Evolutionary conservation across 139 green algal genomes (phyloP), one percentile per base, ranked within the genome.

Genomic region (Limnomonas spitsbergensis): DNA sequence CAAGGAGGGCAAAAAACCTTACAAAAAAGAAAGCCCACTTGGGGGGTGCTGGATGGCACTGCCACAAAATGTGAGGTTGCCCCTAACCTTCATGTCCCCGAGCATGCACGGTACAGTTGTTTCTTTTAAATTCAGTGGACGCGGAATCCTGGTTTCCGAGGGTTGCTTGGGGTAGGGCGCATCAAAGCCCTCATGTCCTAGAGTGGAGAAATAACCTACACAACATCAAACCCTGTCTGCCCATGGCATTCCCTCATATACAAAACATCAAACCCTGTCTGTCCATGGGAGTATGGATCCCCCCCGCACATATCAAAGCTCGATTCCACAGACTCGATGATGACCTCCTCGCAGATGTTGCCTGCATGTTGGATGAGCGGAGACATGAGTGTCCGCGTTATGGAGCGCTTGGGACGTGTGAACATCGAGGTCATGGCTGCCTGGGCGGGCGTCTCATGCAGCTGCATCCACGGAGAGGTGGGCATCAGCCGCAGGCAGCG

Each of bases 301-400:
- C n/a, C n/a, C n/a, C n/a, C 56, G 9, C 24, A 70, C 56, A 24
- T 24, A 20, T 70, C 56, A 70, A 70, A 70, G 56, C n/a, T 38
- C 7, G 56, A 14, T 36, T 70, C 56, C 56, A 70, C 56, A 70
- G 56, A 34, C 7, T 70, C 56, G 4, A 9, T 4, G 4, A 70
- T 20, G 7, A 70, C 29, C n/a, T 70, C 14, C 29, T 34, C 29
- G 29, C 56, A 70, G n/a, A 70, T 34, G n/a, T 36, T 32, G 7
- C 7, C 9, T 32, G 56, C 56, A 70, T 70, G 56, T 7, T 20
- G 9, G 56, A 38, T 7, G 7, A 70, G n/a, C 29, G 56, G 56
- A 36, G 24, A 34, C 27, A 32, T 9, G 7, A 70, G 24, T 32
- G 56, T 32, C 4, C 56, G 56, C n/a, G 24, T 70, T 4, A 70